Percentiles rank a stretch among this genome's conserved stretches.
Conservation (phyloP, 148 eudicot genomes). For the Simmondsia chinensis region DNA sequence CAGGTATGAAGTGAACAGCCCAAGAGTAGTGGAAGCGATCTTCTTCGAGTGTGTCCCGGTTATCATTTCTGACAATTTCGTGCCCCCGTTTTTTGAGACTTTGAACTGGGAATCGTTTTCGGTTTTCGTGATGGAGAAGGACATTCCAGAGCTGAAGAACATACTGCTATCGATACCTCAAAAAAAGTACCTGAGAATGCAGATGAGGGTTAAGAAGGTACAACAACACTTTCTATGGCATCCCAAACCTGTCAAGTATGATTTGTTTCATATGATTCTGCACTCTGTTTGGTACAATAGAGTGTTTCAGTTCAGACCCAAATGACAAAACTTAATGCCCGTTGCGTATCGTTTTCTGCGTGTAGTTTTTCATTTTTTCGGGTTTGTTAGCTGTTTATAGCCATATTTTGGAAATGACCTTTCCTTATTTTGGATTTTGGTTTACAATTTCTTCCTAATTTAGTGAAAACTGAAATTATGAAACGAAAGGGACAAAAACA, state of each 20-base stretch:
- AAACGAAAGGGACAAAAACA: no score
- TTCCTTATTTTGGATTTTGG: no score
- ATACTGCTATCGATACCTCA: constrained; percentile 43
- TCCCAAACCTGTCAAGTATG: constrained; percentile 62
- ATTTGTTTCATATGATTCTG: constrained; percentile 71
- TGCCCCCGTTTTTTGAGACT: constrained; percentile 60
- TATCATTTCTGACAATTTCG: constrained; percentile 56
- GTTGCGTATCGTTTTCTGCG: no score
- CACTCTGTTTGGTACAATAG: constrained; percentile 73
- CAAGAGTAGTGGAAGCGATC: constrained; percentile 62
- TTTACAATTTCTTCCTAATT: no score
- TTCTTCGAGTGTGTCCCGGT: constrained; percentile 68
- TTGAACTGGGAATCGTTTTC: constrained; percentile 70
- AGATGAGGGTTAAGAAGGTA: constrained; percentile 54
- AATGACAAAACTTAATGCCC: no score
- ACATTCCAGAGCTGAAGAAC: constrained; percentile 52
- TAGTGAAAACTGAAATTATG: no score
- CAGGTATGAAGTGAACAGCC: constrained; percentile 60
- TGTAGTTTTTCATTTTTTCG: no score
- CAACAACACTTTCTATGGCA: constrained; percentile 70
- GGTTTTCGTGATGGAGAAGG: constrained; percentile 55
- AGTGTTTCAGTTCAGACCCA: constrained; percentile 27
- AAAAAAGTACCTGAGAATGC: constrained; percentile 44
- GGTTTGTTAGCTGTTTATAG: no score
- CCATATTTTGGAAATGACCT: no score